These are phyloP conservation scores for Tulasnella sp. DNA, from an alignment of 768 basidiomycete species.

Conservation along the genomic window DNA sequence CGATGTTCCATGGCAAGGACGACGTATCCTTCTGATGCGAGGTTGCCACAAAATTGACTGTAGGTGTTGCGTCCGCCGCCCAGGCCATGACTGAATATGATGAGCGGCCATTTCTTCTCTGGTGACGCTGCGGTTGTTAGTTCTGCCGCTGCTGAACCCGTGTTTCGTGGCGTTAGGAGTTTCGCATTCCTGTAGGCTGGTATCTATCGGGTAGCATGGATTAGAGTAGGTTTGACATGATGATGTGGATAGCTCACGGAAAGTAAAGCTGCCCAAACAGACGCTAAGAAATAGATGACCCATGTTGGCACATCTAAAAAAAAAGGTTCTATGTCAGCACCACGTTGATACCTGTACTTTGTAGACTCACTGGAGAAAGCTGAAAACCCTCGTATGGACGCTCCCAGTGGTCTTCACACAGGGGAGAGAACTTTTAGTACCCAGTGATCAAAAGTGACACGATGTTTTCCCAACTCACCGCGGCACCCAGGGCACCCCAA, in stretches of 20 bases:
- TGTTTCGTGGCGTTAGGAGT: slow-evolving; percentile 34
- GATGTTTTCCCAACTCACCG: slow-evolving; percentile 32
- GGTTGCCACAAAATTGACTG: slow-evolving; percentile 58
- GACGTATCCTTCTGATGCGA: slow-evolving; percentile 71
- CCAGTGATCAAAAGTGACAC: not conserved
- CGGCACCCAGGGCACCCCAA: slow-evolving; percentile 47
- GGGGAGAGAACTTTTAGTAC: not conserved
- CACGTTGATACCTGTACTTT: no score
- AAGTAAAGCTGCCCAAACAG: slow-evolving; percentile 40
- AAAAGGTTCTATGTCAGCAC: no score
- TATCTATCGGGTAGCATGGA: slow-evolving; percentile 32
- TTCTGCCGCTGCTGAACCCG: not conserved
- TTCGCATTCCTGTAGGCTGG: slow-evolving; percentile 49
- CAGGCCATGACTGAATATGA: slow-evolving; percentile 79
- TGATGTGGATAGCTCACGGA: slow-evolving; percentile 29
- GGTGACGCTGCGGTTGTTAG: slow-evolving; percentile 6
- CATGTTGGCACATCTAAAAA: slow-evolving; percentile 1
- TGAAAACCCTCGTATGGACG: slow-evolving; percentile 40
- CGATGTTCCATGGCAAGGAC: slow-evolving; percentile 77
- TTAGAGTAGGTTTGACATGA: not conserved
- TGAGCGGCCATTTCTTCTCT: slow-evolving; percentile 51
- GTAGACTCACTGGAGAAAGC: slow-evolving; percentile 41
- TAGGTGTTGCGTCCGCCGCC: slow-evolving; percentile 64
- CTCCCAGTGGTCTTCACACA: slow-evolving; percentile 29
- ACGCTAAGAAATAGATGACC: slow-evolving; percentile 37